Conservation (phyloP, 208 protist species). For the Acanthamoeba lenticulata region DNA sequence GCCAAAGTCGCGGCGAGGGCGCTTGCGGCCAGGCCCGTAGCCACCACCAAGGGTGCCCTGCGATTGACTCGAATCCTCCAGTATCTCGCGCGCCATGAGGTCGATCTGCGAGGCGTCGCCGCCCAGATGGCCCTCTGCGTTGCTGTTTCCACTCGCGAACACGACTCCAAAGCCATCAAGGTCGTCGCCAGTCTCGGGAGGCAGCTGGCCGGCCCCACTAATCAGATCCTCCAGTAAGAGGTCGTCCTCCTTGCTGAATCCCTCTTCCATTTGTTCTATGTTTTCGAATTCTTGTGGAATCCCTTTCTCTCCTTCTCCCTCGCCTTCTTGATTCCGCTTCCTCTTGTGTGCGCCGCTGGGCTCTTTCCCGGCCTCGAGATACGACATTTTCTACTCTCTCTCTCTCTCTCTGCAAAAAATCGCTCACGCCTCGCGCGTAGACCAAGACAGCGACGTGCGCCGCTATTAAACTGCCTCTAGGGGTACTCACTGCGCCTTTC, state of each 20-base stretch:
- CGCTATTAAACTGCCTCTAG: too few relatives aligned
- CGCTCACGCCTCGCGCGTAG: too few relatives aligned
- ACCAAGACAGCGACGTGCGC: too few relatives aligned
- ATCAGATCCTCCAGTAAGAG: neutral
- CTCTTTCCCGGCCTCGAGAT: neutral
- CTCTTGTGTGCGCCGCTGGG: neutral
- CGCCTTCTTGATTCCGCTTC: neutral
- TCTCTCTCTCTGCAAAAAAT: too few relatives aligned
- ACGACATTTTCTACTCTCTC: too few relatives aligned
- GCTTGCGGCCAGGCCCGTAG: neutral
- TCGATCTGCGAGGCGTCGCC: neutral
- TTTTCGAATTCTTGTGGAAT: neutral
- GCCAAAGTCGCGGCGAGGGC: neutral
- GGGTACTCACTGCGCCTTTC: too few relatives aligned
- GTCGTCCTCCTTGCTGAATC: neutral
- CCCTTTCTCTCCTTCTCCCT: neutral
- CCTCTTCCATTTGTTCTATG: neutral
- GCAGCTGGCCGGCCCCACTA: neutral
- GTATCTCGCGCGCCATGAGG: neutral
- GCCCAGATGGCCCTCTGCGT: neutral
- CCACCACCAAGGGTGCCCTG: neutral
- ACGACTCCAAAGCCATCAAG: neutral
- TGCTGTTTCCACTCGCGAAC: neutral
- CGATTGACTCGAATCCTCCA: conserved; percentile 33
- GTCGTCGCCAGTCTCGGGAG: neutral